These are phyloP conservation scores for Trametes villosa DNA, from an alignment of 768 basidiomycete genomes.

Conservation along the genomic window DNA sequence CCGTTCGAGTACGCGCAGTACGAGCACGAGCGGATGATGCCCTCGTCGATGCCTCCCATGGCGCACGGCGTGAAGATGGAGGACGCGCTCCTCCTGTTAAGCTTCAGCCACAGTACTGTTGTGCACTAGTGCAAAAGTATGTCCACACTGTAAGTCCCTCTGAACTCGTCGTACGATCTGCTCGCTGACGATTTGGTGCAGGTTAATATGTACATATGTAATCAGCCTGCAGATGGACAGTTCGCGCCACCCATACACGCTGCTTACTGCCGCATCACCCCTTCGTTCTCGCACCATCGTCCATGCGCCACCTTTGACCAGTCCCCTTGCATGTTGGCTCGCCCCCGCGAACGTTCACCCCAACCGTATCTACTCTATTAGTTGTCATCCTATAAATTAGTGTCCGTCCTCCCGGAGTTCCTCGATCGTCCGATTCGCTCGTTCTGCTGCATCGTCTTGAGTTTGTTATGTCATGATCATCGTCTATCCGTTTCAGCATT, in stretches of 20 bases:
- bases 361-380: background rate
- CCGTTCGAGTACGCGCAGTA: slow-evolving; percentile 50
- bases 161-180: background rate
- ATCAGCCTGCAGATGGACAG: slow-evolving; percentile 7
- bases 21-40: slow-evolving; percentile 44
- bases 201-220: slow-evolving; percentile 16
- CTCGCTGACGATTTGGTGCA: background rate
- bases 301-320: background rate
- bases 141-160: slow-evolving; percentile 3
- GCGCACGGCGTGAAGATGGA: slow-evolving; percentile 66
- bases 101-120: slow-evolving; percentile 71
- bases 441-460: background rate
- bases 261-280: background rate
- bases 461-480: background rate
- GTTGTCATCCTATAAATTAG: background rate
- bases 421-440: background rate
- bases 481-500: background rate
- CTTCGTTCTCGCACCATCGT: background rate
- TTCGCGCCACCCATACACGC: slow-evolving; percentile 15
- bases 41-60: slow-evolving; percentile 4
- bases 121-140: slow-evolving; percentile 21
- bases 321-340: background rate
- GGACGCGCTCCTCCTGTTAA: slow-evolving; percentile 73
- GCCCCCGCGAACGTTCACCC: background rate
- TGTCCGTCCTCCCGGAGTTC: too few species aligned